These are phyloP conservation scores for Daldinia grandis DNA, from an alignment of 495 filamentous ascomycete genomes.

Conservation along the genomic window DNA sequence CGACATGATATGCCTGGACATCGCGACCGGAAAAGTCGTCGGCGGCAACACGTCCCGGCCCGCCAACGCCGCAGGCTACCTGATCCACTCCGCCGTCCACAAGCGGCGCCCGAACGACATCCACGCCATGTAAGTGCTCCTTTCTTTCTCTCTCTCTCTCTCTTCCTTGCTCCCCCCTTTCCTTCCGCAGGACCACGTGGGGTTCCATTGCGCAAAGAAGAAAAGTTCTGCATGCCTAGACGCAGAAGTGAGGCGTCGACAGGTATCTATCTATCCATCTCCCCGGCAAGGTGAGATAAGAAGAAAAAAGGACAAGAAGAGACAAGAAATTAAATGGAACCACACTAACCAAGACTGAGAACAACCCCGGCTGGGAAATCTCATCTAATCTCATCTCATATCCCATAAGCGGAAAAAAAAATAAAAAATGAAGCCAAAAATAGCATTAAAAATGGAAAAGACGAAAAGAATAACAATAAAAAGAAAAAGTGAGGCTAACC, in stretches of 20 bases:
- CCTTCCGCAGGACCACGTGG: background rate
- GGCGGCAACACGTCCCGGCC: conserved; percentile 55
- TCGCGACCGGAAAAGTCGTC: conserved; percentile 61
- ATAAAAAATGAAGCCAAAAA: background rate
- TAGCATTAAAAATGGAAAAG: background rate
- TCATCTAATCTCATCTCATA: background rate
- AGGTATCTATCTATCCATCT: background rate
- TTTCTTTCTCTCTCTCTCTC: no score
- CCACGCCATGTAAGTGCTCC: conserved; percentile 38
- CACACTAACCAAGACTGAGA: background rate
- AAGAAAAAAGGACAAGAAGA: background rate
- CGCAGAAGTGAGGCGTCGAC: background rate
- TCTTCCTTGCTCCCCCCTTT: background rate
- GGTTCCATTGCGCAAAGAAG: no score
- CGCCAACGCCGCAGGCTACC: conserved; percentile 73
- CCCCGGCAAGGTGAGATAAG: background rate
- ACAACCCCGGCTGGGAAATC: background rate
- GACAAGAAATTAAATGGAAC: background rate
- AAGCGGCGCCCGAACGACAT: conserved; percentile 58
- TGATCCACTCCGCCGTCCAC: conserved; percentile 70
- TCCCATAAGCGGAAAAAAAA: background rate
- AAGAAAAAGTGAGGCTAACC: conserved; percentile 18
- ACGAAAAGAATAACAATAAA: conserved; percentile 3
- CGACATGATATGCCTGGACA: conserved; percentile 65
- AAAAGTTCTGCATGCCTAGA: background rate